phyloP scores from a whole-genome alignment of 1,284 basidiomycete species.

The Termitomyces sp. region DNA sequence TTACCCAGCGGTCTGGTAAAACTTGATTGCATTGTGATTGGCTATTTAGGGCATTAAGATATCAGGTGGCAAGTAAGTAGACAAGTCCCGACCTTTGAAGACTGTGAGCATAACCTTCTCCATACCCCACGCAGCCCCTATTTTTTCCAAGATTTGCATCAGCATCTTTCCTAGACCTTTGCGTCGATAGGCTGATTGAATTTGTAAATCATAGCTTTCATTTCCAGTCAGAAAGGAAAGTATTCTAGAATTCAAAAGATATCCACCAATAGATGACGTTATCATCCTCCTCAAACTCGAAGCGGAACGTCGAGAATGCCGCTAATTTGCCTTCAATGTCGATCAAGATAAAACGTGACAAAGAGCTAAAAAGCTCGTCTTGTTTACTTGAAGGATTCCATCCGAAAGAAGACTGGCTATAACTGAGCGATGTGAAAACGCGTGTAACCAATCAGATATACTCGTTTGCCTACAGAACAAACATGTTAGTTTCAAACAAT shows the following conservation, averaged over 20 bases:
- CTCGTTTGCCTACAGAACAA: slow-evolving; percentile 34
- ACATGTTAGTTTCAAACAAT: slow-evolving; percentile 57
- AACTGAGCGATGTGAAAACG: slow-evolving; percentile 30
- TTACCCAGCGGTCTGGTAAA: slow-evolving; percentile 58
- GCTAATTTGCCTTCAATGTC: slow-evolving; percentile 23
- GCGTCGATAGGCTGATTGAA: slow-evolving; percentile 37
- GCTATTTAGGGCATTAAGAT: slow-evolving; percentile 29
- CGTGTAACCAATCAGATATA: neutral
- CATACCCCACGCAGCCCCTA: slow-evolving; percentile 54
- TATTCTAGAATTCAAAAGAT: neutral
- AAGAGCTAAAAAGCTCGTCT: slow-evolving; percentile 52
- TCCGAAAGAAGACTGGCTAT: slow-evolving; percentile 54
- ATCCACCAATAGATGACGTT: slow-evolving; percentile 64
- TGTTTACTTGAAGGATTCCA: slow-evolving; percentile 58
- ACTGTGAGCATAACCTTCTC: slow-evolving; percentile 69
- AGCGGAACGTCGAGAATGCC: slow-evolving; percentile 66
- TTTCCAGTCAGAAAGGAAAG: neutral
- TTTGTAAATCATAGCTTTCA: slow-evolving; percentile 69
- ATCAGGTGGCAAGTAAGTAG: neutral
- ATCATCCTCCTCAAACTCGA: slow-evolving; percentile 57
- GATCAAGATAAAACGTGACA: slow-evolving; percentile 57
- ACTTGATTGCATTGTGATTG: slow-evolving; percentile 47
- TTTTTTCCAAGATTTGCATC: slow-evolving; percentile 40
- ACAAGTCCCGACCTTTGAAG: slow-evolving; percentile 46
- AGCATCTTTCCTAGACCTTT: slow-evolving; percentile 54